A percentile compares a stretch with the other conserved stretches of the same genome.
Conservation (phyloP, 2,329 filamentous ascomycete genomes). For the Aspergillaceae sp. region DNA sequence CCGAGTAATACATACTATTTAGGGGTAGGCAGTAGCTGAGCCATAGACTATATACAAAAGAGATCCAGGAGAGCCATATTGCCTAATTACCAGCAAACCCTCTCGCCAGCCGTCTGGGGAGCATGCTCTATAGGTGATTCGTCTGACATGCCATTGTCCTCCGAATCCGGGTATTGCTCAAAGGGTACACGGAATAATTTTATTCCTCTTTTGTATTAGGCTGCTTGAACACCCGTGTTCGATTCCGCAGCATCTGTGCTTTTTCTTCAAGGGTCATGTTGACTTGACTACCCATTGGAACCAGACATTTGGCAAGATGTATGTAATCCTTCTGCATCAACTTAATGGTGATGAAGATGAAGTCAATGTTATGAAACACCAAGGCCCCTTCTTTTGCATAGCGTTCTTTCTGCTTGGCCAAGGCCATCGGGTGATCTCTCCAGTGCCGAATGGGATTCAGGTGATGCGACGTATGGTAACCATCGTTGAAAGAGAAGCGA, state of each 20-base stretch:
- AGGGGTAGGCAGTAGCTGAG: too few relatives aligned
- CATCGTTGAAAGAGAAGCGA: conserved; percentile 73
- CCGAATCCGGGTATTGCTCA: too few relatives aligned
- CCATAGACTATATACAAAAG: too few relatives aligned
- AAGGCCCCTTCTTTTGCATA: conserved; percentile 62
- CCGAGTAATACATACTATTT: too few relatives aligned
- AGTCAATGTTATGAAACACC: conserved; percentile 75
- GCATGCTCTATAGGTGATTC: too few relatives aligned
- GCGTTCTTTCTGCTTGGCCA: conserved; percentile 58
- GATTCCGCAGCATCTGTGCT: conserved; percentile 53
- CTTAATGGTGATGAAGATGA: conserved; percentile 63
- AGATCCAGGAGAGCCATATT: too few relatives aligned
- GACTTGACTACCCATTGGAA: conserved; percentile 66
- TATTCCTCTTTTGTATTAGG: not conserved
- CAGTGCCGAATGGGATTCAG: conserved; percentile 52
- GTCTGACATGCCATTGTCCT: too few relatives aligned
- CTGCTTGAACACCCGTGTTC: conserved; percentile 58
- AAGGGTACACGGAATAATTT: not conserved
- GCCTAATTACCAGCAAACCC: too few relatives aligned
- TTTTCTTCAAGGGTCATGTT: conserved; percentile 56
- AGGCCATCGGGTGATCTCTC: conserved; percentile 68
- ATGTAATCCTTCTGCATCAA: conserved; percentile 64
- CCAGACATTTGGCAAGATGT: conserved; percentile 59
- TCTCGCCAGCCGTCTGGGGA: too few relatives aligned
- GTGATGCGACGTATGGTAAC: conserved; percentile 61